Conservation (phyloP, 2,329 filamentous ascomycete genomes). For the Chrysoporthe deuterocubensis region DNA sequence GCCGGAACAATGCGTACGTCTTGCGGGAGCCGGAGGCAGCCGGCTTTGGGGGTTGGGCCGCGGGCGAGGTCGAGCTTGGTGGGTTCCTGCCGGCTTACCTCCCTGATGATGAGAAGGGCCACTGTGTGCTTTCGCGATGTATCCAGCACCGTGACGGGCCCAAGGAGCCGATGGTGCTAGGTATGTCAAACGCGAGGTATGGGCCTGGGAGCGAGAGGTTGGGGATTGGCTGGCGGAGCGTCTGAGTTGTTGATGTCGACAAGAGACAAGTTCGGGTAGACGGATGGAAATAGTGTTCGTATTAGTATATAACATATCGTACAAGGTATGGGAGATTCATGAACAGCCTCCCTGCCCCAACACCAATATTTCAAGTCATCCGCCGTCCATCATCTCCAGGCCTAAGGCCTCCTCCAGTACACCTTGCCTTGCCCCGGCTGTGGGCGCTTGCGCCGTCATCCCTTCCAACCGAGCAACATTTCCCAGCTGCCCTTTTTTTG, state of each 20-base stretch:
- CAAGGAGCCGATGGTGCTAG: conserved; percentile 24
- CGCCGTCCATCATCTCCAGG: not conserved
- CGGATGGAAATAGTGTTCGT: not conserved
- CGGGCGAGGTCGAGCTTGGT: not conserved
- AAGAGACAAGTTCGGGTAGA: not conserved
- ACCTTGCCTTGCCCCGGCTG: not conserved
- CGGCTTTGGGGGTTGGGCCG: not conserved
- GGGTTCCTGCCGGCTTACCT: conserved; percentile 20
- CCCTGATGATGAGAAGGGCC: conserved; percentile 11
- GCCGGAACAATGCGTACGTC: conserved; percentile 32
- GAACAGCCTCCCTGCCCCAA: not conserved
- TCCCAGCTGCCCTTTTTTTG: not conserved
- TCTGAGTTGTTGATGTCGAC: not conserved
- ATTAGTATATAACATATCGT: conserved; percentile 1
- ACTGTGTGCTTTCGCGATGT: conserved; percentile 1
- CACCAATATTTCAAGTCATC: not conserved
- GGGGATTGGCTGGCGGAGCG: conserved; percentile 33
- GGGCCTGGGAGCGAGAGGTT: conserved; percentile 28
- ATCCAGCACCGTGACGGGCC: not conserved
- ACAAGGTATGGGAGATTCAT: not conserved
- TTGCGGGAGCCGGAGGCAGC: not conserved
- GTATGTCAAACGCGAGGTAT: conserved; percentile 31
- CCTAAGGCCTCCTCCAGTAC: too few relatives aligned
- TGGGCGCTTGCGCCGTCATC: not conserved
- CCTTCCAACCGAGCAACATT: not conserved